These are phyloP conservation scores for Mucor indicus DNA, from an alignment of 371 early-diverging fungal species.

Conservation along the genomic window DNA sequence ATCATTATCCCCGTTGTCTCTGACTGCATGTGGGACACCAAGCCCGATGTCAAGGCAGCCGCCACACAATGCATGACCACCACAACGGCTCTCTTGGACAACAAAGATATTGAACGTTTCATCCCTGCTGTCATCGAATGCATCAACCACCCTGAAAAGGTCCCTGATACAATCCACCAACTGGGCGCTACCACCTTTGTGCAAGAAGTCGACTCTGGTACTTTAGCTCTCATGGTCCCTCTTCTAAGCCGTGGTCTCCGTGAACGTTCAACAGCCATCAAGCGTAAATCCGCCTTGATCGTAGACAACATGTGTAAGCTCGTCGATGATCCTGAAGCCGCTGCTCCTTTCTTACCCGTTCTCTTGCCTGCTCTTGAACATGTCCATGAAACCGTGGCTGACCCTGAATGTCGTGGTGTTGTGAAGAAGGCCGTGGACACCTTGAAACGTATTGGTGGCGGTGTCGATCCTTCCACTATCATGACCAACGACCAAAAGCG, in stretches of 20 bases:
- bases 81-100: conserved; percentile 28
- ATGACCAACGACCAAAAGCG: conserved; percentile 43
- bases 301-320: conserved; percentile 87
- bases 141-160: conserved; percentile 63
- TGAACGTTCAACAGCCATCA: conserved; percentile 59
- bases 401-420: conserved; percentile 76
- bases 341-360: conserved; percentile 77
- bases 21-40: conserved; percentile 75
- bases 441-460: conserved; percentile 31
- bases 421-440: conserved; percentile 47
- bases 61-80: conserved; percentile 53
- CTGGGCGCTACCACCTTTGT: conserved; percentile 74
- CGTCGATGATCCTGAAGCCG: conserved; percentile 74
- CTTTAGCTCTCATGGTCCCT: conserved; percentile 80
- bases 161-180: conserved; percentile 63
- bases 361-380: conserved; percentile 75
- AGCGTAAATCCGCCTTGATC: conserved; percentile 82
- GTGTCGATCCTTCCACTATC: conserved; percentile 14
- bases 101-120: conserved; percentile 47
- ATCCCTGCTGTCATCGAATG: conserved; percentile 62
- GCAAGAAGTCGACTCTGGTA: conserved; percentile 72
- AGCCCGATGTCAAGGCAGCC: conserved; percentile 57
- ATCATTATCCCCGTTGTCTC: conserved; percentile 71
- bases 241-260: conserved; percentile 73
- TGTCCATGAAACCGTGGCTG: conserved; percentile 71